Evolutionary conservation across 352 stramenopile species (phyloP).

Genomic region (Globisporangium takayamanum): DNA sequence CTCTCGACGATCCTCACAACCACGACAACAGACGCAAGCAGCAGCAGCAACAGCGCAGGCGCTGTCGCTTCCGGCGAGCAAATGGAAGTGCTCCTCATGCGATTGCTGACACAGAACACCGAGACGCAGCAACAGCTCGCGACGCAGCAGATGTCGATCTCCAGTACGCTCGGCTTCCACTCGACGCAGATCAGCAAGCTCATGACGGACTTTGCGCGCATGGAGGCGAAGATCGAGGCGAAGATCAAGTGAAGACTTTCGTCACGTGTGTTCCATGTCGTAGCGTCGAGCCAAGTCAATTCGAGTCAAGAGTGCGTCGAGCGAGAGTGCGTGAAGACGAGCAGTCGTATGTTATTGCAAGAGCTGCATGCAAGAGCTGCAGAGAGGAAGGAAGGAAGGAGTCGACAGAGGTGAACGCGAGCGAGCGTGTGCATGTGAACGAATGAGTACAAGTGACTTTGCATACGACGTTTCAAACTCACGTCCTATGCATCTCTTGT

Average conservation of each 20-base stretch:
- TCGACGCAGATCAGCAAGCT: conserved; percentile 71
- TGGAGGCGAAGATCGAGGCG: conserved; percentile 72
- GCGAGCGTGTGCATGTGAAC: background rate
- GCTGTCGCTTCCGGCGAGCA: conserved; percentile 17
- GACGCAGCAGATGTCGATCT: conserved; percentile 67
- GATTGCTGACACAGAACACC: conserved; percentile 72
- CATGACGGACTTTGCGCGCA: conserved; percentile 63
- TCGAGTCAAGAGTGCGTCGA: background rate
- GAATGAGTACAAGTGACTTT: background rate
- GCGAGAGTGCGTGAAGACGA: background rate
- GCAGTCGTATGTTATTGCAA: background rate
- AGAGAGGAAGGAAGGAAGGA: too few relatives aligned
- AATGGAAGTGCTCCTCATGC: conserved; percentile 77
- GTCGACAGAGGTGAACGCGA: background rate
- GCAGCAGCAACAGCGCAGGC: background rate
- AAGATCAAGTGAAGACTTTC: conserved; percentile 22
- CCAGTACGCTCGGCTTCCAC: conserved; percentile 54
- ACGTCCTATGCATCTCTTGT: too few relatives aligned
- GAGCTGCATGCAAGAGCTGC: background rate
- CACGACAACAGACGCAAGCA: background rate
- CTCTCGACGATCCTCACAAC: conserved; percentile 13
- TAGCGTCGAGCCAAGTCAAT: background rate
- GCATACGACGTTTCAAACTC: too few relatives aligned
- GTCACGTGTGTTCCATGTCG: background rate
- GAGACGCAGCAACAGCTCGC: conserved; percentile 81